Evolutionary conservation across 768 basidiomycete genomes (phyloP), one percentile per base, ranked within the genome.

Genomic region (Mycena crocata): DNA sequence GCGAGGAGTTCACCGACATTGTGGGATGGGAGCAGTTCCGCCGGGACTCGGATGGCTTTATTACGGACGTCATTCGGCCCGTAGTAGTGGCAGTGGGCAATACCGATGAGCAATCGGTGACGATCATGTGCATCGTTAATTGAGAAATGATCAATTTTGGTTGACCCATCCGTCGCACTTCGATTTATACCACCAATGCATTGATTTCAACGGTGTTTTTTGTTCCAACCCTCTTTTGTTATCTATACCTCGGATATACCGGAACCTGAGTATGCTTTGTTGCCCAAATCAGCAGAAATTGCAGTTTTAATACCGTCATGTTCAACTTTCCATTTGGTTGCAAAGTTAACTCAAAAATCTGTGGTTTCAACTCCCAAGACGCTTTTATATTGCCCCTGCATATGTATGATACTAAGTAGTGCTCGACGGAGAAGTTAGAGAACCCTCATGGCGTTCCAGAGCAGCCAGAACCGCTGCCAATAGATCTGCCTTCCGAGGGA

Each of bases 11-110:
- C n/a, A n/a, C n/a, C n/a, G n/a, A n/a, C n/a, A n/a, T n/a, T n/a
- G n/a, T n/a, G n/a, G n/a, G n/a, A n/a, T n/a, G n/a, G n/a, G n/a
- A n/a, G n/a, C n/a, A n/a, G n/a, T n/a, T n/a, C n/a, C n/a, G n/a
- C n/a, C n/a, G n/a, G n/a, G n/a, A n/a, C n/a, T n/a, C n/a, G n/a
- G n/a, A n/a, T n/a, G n/a, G n/a, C n/a, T n/a, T n/a, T n/a, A n/a
- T n/a, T n/a, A n/a, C n/a, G n/a, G n/a, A n/a, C n/a, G n/a, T n/a
- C n/a, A n/a, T n/a, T n/a, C n/a, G n/a, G n/a, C n/a, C n/a, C n/a
- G n/a, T n/a, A n/a, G n/a, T n/a, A 42, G 19, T 42, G 40, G 40
- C n/a, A 21, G 40, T 42, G 52, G 52, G 52, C 52, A 54, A 54
- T 21, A 13, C 14, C 52, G 10, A 19, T 37, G 26, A 14, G 15